A percentile compares a stretch with the other conserved stretches of the same genome.
phyloP scores from a whole-genome alignment of 1,284 basidiomycete genomes.

The Cutaneotrichosporon sp. region DNA sequence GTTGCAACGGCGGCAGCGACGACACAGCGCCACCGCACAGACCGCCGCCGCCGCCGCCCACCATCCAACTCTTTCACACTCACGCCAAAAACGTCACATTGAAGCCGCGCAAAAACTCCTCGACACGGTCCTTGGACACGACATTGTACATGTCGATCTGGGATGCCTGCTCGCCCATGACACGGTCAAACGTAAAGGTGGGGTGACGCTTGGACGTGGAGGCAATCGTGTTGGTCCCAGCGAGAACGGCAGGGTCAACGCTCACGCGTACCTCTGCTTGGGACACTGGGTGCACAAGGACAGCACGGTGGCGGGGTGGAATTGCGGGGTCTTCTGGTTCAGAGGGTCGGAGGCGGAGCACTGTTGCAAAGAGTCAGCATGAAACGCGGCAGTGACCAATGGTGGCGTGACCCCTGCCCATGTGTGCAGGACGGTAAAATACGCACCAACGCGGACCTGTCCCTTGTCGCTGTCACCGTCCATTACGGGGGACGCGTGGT shows the following conservation, averaged over 20 bases:
- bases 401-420: neutral
- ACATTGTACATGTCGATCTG: conserved; percentile 79
- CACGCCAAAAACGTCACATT: conserved; percentile 95
- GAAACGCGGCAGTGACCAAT: neutral
- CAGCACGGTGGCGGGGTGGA: conserved; percentile 86
- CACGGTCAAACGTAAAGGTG: conserved; percentile 87
- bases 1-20: too few relatives aligned
- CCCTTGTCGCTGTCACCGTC: conserved; percentile 25
- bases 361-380: conserved; percentile 47
- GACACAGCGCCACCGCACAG: too few relatives aligned
- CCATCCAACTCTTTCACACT: conserved; percentile 16
- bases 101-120: conserved; percentile 89
- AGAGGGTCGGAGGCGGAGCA: conserved; percentile 85
- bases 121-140: conserved; percentile 77
- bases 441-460: conserved; percentile 44
- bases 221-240: conserved; percentile 51
- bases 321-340: conserved; percentile 80
- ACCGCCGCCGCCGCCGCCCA: too few relatives aligned
- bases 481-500: conserved; percentile 1
- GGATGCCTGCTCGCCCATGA: conserved; percentile 72
- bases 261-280: conserved; percentile 70
- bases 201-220: conserved; percentile 69
- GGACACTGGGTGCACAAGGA: conserved; percentile 69
- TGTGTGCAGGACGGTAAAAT: neutral
- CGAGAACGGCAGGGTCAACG: conserved; percentile 50